Percentiles rank a stretch among this genome's conserved stretches.
phyloP scores from a whole-genome alignment of 2,329 filamentous ascomycete species.

The Claviceps quebecensis region DNA sequence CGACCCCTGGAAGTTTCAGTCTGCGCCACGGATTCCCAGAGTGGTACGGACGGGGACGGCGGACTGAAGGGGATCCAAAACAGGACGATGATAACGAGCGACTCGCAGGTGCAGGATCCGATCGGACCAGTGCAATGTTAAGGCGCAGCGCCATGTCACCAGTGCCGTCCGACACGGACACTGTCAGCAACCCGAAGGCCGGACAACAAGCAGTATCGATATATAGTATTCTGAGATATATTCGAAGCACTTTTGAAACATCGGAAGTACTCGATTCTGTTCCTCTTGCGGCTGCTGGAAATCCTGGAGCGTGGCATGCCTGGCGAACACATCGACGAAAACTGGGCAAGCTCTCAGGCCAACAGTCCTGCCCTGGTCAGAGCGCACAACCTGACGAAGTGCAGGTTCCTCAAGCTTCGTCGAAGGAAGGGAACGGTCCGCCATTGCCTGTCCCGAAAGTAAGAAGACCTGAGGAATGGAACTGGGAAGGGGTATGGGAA shows the following conservation, averaged over 20 bases:
- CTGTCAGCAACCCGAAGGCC: constrained; percentile 27
- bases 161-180: constrained; percentile 13
- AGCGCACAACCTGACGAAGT: neutral
- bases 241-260: constrained; percentile 69
- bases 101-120: constrained; percentile 12
- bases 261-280: constrained; percentile 64
- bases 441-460: constrained; percentile 4
- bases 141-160: constrained; percentile 17
- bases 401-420: neutral
- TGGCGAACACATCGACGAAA: constrained; percentile 59
- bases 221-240: constrained; percentile 62
- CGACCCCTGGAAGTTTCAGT: constrained; percentile 83
- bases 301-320: constrained; percentile 85
- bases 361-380: neutral
- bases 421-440: neutral
- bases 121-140: constrained; percentile 8
- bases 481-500: constrained; percentile 96
- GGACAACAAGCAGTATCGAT: constrained; percentile 35
- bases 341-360: constrained; percentile 14
- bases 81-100: constrained; percentile 27
- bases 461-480: constrained; percentile 64
- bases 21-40: constrained; percentile 78
- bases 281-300: constrained; percentile 69
- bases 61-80: constrained; percentile 24
- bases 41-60: constrained; percentile 61